phyloP scores from a whole-genome alignment of 257 asterid species.

The Plectranthus barbatus region DNA sequence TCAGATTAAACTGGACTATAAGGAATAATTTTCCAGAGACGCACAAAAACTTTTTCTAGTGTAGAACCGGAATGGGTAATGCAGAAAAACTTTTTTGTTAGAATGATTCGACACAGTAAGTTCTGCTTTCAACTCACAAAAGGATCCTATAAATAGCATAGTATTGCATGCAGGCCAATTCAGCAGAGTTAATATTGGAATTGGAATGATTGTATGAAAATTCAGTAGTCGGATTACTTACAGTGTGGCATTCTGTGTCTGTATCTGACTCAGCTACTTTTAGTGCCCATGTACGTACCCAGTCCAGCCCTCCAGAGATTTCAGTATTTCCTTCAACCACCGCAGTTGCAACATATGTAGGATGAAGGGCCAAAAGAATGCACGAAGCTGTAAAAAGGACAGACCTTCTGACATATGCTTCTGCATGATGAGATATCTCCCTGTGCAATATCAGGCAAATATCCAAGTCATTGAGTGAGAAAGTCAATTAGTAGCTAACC shows the following conservation, averaged over 20 bases:
- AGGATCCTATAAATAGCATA: neutral
- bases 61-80: neutral
- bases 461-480: neutral
- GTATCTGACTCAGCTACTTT: conserved; percentile 75
- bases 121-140: too few species aligned
- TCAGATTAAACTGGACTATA: too few species aligned
- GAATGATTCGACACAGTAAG: neutral
- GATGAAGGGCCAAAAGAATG: conserved; percentile 72
- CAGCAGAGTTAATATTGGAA: neutral
- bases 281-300: conserved; percentile 84
- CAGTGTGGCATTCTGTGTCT: conserved; percentile 83
- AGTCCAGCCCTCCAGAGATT: conserved; percentile 71
- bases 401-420: conserved; percentile 85
- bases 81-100: neutral
- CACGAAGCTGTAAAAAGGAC: conserved; percentile 90
- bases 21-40: too few species aligned
- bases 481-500: neutral
- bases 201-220: neutral
- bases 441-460: conserved; percentile 31
- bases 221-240: conserved; percentile 22
- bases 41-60: neutral
- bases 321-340: conserved; percentile 56
- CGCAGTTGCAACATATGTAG: conserved; percentile 75
- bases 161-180: neutral
- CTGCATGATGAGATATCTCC: conserved; percentile 69